Conservation (phyloP, 345 rosid genomes). For the Aquilaria sinensis region DNA sequence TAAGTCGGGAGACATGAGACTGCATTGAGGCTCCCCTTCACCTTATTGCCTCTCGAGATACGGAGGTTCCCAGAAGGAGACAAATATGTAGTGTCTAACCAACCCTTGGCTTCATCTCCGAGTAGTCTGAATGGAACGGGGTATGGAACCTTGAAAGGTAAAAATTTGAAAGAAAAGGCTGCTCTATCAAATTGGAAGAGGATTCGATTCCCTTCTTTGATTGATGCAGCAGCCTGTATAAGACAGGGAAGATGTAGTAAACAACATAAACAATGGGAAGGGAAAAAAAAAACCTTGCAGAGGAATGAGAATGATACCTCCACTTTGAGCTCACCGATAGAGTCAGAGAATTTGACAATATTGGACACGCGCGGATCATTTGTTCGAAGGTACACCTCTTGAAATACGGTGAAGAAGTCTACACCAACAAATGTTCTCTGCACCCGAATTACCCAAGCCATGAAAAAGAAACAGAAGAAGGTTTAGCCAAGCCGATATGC, state of each 20-base stretch:
- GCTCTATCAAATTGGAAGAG: slow-evolving; percentile 74
- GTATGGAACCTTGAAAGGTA: slow-evolving; percentile 91
- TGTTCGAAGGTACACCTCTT: slow-evolving; percentile 72
- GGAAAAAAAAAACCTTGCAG: background rate
- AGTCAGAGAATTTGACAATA: slow-evolving; percentile 75
- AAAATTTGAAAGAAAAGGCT: slow-evolving; percentile 69
- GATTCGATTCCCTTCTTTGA: slow-evolving; percentile 57
- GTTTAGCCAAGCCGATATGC: too few relatives aligned
- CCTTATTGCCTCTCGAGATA: slow-evolving; percentile 95
- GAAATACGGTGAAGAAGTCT: slow-evolving; percentile 76
- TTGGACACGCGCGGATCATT: slow-evolving; percentile 89
- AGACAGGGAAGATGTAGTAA: background rate
- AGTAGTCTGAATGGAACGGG: slow-evolving; percentile 95
- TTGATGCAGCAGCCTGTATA: slow-evolving; percentile 73
- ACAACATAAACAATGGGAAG: background rate
- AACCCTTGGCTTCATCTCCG: slow-evolving; percentile 96
- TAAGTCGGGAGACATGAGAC: background rate
- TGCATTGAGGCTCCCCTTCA: slow-evolving; percentile 15
- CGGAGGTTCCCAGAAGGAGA: slow-evolving; percentile 85
- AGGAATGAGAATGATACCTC: slow-evolving; percentile 44
- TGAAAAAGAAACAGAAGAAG: too few relatives aligned
- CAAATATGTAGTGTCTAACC: slow-evolving; percentile 84
- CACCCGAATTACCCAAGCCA: slow-evolving; percentile 8
- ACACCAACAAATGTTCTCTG: slow-evolving; percentile 97
- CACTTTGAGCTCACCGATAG: slow-evolving; percentile 85